Evolutionary conservation across 2,329 filamentous ascomycete species (phyloP).

Genomic region (Metarhizium sp.): DNA sequence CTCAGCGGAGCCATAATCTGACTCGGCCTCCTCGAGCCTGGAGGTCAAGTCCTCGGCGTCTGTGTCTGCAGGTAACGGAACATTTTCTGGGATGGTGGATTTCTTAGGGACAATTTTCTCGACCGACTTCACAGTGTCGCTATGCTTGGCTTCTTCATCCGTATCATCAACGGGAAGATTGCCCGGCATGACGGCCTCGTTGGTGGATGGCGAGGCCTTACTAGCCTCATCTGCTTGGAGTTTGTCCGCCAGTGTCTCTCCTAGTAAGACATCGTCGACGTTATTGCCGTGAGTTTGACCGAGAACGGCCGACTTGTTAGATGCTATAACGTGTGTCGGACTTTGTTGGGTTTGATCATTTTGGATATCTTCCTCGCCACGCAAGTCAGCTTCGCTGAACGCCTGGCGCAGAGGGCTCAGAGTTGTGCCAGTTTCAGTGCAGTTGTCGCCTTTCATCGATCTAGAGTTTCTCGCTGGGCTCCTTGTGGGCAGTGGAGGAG

Average conservation of each 20-base stretch:
- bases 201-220: neutral
- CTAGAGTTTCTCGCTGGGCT: constrained; percentile 58
- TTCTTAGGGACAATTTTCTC: neutral
- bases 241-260: neutral
- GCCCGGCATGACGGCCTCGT: neutral
- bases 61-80: constrained; percentile 3
- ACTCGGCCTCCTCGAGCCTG: neutral
- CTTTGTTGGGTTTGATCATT: neutral
- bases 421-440: constrained; percentile 48
- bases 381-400: constrained; percentile 27
- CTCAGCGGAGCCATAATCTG: neutral
- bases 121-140: neutral
- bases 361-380: constrained; percentile 12
- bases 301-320: constrained; percentile 1
- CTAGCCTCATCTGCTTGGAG: neutral
- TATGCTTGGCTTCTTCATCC: constrained; percentile 2
- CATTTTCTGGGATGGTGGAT: neutral
- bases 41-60: neutral
- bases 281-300: neutral
- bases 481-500: constrained; percentile 68
- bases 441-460: constrained; percentile 41
- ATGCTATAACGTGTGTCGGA: neutral
- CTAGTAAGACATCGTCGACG: neutral
- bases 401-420: constrained; percentile 42
- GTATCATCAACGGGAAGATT: neutral